Evolutionary conservation across 106 monocot species (phyloP).

Genomic region (Dendrobium catenatum): DNA sequence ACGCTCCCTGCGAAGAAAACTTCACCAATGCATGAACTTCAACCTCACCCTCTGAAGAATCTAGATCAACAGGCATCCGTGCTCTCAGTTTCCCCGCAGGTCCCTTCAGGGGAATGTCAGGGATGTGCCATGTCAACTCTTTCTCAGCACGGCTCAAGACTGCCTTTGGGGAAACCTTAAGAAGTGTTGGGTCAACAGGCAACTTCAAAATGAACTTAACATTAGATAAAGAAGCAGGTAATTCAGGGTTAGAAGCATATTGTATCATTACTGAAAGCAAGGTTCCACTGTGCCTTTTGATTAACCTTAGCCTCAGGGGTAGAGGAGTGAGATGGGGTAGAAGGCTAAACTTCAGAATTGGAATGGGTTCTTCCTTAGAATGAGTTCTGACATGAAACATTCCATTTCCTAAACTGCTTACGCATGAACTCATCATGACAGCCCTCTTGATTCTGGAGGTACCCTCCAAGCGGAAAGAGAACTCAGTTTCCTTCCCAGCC

Average conservation of each 20-base stretch:
- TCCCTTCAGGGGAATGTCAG: constrained; percentile 69
- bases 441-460: constrained; percentile 73
- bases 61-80: constrained; percentile 90
- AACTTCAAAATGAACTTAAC: constrained; percentile 87
- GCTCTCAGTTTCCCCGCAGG: constrained; percentile 52
- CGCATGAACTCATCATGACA: constrained; percentile 50
- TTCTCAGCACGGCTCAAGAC: constrained; percentile 57
- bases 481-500: constrained; percentile 80
- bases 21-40: constrained; percentile 67
- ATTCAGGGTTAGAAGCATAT: constrained; percentile 67
- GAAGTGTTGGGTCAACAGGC: constrained; percentile 75
- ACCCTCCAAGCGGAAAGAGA: constrained; percentile 70
- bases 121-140: constrained; percentile 80
- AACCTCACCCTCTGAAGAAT: constrained; percentile 57
- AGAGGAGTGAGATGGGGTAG: constrained; percentile 71
- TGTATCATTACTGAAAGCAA: constrained; percentile 93
- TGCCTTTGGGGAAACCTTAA: constrained; percentile 86
- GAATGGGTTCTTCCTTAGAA: constrained; percentile 57
- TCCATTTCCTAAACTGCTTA: constrained; percentile 67
- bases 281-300: constrained; percentile 80
- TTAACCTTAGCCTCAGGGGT: constrained; percentile 75
- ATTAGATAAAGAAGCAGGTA: constrained; percentile 51
- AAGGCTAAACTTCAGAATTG: constrained; percentile 73
- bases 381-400: constrained; percentile 78
- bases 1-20: constrained; percentile 46